Evolutionary conservation across 179 eudicot genomes (phyloP).

Genomic region (Amaranthus tricolor): DNA sequence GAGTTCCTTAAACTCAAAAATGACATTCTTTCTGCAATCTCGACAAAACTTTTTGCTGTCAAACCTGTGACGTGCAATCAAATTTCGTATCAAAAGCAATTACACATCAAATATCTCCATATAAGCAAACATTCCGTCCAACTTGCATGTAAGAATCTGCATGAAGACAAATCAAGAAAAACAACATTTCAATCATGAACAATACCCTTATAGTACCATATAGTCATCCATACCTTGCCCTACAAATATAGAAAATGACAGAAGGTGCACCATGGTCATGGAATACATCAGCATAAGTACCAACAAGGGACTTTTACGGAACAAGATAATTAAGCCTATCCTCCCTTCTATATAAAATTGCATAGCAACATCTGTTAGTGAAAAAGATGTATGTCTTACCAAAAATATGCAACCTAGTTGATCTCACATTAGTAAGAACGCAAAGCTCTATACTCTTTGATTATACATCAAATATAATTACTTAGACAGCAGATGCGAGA

Average conservation of each 20-base stretch:
- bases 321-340: background rate
- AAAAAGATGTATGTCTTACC: background rate
- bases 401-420: background rate
- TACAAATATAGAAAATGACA: background rate
- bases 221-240: background rate
- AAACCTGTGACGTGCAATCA: constrained; percentile 57
- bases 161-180: background rate
- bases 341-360: background rate
- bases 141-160: background rate
- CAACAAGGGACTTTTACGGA: background rate
- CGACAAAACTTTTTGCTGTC: constrained; percentile 98
- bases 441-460: background rate
- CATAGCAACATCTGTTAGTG: background rate
- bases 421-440: background rate
- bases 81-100: constrained; percentile 3
- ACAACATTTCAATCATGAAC: background rate
- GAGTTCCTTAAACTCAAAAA: constrained; percentile 93
- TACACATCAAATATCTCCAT: background rate
- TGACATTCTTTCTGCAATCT: constrained; percentile 97
- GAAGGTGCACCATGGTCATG: background rate
- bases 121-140: background rate
- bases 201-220: background rate
- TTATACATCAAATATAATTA: background rate
- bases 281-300: background rate
- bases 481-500: background rate